Evolutionary conservation across 805 yeast species (phyloP), one percentile per base, ranked within the genome.

Genomic region (Schwanniomyces sp.): DNA sequence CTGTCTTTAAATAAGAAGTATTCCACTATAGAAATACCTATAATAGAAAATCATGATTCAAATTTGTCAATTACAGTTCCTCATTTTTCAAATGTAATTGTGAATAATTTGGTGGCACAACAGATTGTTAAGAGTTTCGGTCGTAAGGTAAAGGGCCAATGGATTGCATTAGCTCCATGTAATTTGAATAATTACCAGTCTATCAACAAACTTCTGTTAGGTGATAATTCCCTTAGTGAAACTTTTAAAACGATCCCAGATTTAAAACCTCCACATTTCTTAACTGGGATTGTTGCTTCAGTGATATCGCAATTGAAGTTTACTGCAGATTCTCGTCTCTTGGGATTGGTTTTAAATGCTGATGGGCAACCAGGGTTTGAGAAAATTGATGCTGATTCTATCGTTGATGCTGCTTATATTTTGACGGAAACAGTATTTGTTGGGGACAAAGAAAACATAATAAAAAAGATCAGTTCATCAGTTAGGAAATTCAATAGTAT

Each of bases 321-420:
- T 11, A 8, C 21, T 29, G 46, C 43, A 2, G 27, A 46, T 1
- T 27, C 39, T 17, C 43, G 42, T 3, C 49, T 55, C 25, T 40
- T 54, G 14, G 37, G 58, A 40, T 56, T 75, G 40, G 66, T 66
- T 3, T 63, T 79, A 40, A 81, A 82, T 50, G 75, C 86, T 37
- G 88, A 83, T 62, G 88, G 88, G 5, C 83, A 80, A 17, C 69
- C 76, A 2, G 86, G 85, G 2, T 81, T 69, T 59, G 87, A 83
- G 52, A 82, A 78, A 53, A 61, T 81, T 8, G 75, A 74, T 49
- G 59, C 61, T 7, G 80, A 76, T 51, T 58, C 76, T 7, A 52
- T 77, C 12, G 52, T 72, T 34, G 80, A 74, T 45, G 51, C 66
- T n/a, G 53, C 60, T 8, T 44, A 41, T 40, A 51, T 60, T 5